These are phyloP conservation scores for Saitozyma sp. DNA, from an alignment of 768 basidiomycete genomes.

Conservation along the genomic window DNA sequence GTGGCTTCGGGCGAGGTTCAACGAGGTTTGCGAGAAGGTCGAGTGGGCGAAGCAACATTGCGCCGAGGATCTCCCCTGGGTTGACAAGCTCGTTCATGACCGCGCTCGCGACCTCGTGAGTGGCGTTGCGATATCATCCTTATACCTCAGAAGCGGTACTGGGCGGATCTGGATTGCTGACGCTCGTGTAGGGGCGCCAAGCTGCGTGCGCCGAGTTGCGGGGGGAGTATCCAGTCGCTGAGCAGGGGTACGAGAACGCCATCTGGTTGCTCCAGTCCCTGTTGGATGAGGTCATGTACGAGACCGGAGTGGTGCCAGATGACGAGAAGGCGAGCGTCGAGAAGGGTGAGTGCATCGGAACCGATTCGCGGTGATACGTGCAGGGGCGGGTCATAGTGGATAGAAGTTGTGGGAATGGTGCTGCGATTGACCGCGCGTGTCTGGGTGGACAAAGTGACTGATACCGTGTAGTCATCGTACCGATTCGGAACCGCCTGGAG, in stretches of 20 bases:
- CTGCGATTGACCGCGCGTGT: no score
- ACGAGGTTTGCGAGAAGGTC: conserved; percentile 90
- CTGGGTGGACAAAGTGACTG: no score
- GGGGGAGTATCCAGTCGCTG: conserved; percentile 79
- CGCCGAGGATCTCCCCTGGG: conserved; percentile 70
- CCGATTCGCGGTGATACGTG: background rate
- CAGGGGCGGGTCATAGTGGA: no score
- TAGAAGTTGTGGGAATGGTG: no score
- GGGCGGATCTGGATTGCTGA: background rate
- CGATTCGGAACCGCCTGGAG: conserved; percentile 32
- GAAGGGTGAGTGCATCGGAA: conserved; percentile 47
- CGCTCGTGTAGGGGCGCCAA: conserved; percentile 69
- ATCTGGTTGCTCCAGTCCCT: conserved; percentile 91
- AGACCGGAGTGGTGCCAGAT: conserved; percentile 46
- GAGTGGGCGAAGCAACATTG: conserved; percentile 57
- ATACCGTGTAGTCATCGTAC: conserved; percentile 25
- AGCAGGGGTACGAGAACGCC: conserved; percentile 91
- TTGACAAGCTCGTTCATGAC: conserved; percentile 91
- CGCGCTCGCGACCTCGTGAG: conserved; percentile 80
- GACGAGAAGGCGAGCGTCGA: conserved; percentile 53
- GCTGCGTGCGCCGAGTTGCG: conserved; percentile 88
- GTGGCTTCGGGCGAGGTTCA: conserved; percentile 92
- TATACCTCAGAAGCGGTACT: background rate
- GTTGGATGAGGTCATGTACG: conserved; percentile 67
- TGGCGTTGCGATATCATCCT: conserved; percentile 6